Evolutionary conservation across 805 yeast species (phyloP).

Genomic region (Sugiyamaella mastotermitis): DNA sequence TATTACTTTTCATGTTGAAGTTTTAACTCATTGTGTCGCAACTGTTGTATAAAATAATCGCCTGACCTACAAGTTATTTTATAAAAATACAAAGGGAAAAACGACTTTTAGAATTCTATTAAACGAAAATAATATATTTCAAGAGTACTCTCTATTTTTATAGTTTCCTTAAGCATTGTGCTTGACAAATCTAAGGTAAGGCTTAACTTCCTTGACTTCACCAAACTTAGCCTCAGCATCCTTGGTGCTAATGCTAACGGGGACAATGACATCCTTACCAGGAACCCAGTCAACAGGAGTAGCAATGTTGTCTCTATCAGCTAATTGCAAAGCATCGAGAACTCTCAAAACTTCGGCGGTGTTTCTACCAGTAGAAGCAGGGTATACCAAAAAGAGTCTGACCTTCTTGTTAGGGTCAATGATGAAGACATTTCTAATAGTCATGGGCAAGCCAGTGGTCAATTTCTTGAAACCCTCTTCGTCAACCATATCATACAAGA

Average conservation of each 20-base stretch:
- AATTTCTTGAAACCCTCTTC: constrained; percentile 75
- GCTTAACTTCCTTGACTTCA: constrained; percentile 78
- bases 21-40: too few relatives aligned
- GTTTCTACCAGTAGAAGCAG: constrained; percentile 93
- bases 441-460: constrained; percentile 66
- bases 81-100: background rate
- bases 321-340: constrained; percentile 73
- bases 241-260: constrained; percentile 75
- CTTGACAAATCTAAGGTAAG: constrained; percentile 73
- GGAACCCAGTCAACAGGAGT: constrained; percentile 90
- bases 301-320: constrained; percentile 72
- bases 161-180: constrained; percentile 20
- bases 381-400: constrained; percentile 81
- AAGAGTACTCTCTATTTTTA: too few relatives aligned
- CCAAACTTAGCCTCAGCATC: constrained; percentile 80
- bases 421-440: constrained; percentile 87
- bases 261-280: constrained; percentile 89
- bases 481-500: constrained; percentile 80
- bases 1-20: too few relatives aligned
- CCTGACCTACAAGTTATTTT: background rate
- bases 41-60: background rate
- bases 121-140: background rate
- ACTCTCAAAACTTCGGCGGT: constrained; percentile 88
- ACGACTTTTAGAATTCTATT: too few relatives aligned
- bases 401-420: constrained; percentile 88